Evolutionary conservation across 2,329 filamentous ascomycete species (phyloP), one percentile per base, ranked within the genome.

Genomic region (Graphilbum sp.): DNA sequence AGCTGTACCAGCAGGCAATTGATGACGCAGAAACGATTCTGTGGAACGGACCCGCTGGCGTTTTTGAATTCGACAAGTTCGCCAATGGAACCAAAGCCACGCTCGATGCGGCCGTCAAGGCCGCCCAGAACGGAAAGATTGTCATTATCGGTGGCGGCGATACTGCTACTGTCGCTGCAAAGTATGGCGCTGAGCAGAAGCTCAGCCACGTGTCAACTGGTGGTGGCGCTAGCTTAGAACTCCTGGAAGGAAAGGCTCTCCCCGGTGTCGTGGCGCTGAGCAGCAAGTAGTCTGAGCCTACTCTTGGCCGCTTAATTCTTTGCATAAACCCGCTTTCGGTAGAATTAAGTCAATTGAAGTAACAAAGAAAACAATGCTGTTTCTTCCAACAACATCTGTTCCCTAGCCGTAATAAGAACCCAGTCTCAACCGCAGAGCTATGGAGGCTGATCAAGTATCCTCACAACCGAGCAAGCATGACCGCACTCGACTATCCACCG

Each of bases 121-220:
- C 81, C 43, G 45, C 42, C 15, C 67, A 83, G 61, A 72, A 66
- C 44, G 87, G 86, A 60, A 87, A 90, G 70, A 94, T 90, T 53
- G 90, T 96, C 59, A 96, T 98, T 64, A 95, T 98, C 47, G 90
- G 90, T 45, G 90, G 90, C 60, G 90, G 90, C 62, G 90, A 98
- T 63, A 98, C 90, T 37, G 90, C 90, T 36, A 98, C 90, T 43
- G 90, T 96, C 35, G 90, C 90, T 39, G 88, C 87, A 60, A 95
- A 98, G 72, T 98, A 94, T 61, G 79, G 79, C 39, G 88, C 84
- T 46, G 90, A 98, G 72, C 77, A 84, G 63, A 92, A 96, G 76
- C 73, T 96, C 55, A 95, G 86, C 68, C 90, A 98, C 67, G 90
- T 98, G 46, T 94, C 86, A 36, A 98, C 90, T 24, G 90, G 90